These are phyloP conservation scores for Lotus japonicus DNA, from an alignment of 306 rosid genomes.

Conservation along the genomic window DNA sequence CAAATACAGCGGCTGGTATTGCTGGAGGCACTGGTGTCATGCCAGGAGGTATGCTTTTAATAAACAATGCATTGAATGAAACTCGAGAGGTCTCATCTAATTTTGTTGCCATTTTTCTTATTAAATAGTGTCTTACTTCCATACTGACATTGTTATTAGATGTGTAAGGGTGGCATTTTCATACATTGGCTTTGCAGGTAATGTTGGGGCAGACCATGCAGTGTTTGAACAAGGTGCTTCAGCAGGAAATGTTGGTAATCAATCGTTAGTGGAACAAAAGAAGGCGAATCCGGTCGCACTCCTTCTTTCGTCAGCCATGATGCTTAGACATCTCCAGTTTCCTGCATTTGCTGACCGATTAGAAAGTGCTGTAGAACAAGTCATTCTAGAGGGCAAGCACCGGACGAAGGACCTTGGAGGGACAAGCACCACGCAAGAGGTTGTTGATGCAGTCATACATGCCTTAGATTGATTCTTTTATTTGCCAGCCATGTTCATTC, in stretches of 20 bases:
- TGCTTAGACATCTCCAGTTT: conserved; percentile 93
- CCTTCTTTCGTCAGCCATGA: conserved; percentile 92
- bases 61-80: neutral
- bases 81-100: conserved; percentile 3
- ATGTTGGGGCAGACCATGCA: conserved; percentile 87
- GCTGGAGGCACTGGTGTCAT: conserved; percentile 99
- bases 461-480: conserved; percentile 45
- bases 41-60: conserved; percentile 73
- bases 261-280: conserved; percentile 46
- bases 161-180: neutral
- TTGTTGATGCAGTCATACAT: conserved; percentile 69
- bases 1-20: conserved; percentile 97
- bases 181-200: conserved; percentile 46
- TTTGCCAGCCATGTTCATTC: conserved; percentile 9
- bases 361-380: conserved; percentile 73
- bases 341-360: conserved; percentile 88
- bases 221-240: conserved; percentile 98
- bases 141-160: neutral
- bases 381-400: conserved; percentile 60
- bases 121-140: neutral
- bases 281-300: conserved; percentile 90
- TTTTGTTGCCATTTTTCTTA: neutral
- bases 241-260: conserved; percentile 88
- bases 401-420: conserved; percentile 92
- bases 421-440: conserved; percentile 70